A percentile compares a stretch with the other conserved stretches of the same genome.
These are phyloP conservation scores for Fusarium paranaense DNA, from an alignment of 2,329 filamentous ascomycete species.

Conservation along the genomic window DNA sequence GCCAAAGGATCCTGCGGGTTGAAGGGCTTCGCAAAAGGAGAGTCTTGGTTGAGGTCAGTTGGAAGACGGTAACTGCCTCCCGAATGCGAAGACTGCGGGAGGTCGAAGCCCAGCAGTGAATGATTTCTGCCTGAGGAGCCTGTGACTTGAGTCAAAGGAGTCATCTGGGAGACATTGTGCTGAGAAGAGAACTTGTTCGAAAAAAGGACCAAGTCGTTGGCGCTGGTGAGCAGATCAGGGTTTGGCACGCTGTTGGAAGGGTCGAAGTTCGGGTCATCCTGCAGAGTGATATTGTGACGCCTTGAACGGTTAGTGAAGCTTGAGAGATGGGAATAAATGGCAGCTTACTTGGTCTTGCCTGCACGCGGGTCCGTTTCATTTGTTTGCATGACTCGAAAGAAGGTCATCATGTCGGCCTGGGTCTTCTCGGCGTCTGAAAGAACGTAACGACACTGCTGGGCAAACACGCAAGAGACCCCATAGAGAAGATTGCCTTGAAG, in stretches of 20 bases:
- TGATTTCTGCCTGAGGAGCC: conserved; percentile 46
- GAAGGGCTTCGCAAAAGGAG: conserved; percentile 42
- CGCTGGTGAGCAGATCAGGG: conserved; percentile 51
- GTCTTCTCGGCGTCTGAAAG: conserved; percentile 83
- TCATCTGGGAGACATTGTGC: conserved; percentile 58
- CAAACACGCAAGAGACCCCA: conserved; percentile 86
- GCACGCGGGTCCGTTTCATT: conserved; percentile 76
- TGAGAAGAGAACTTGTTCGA: conserved; percentile 53
- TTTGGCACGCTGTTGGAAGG: conserved; percentile 47
- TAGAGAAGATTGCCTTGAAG: conserved; percentile 91
- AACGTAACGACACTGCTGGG: conserved; percentile 88
- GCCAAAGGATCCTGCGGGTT: conserved; percentile 32
- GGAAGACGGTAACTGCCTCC: conserved; percentile 48
- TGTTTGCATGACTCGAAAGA: conserved; percentile 66
- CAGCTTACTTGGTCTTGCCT: conserved; percentile 75
- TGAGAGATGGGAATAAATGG: conserved; percentile 51
- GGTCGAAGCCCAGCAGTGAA: conserved; percentile 46
- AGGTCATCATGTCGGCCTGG: conserved; percentile 77
- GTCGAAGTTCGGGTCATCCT: conserved; percentile 84
- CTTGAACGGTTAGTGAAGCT: conserved; percentile 56
- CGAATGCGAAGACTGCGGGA: conserved; percentile 52
- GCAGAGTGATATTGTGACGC: conserved; percentile 78
- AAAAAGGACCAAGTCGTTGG: conserved; percentile 48
- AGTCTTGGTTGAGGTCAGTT: conserved; percentile 49
- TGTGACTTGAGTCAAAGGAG: conserved; percentile 52